These are phyloP conservation scores for Actinomortierella wolfii DNA, from an alignment of 371 early-diverging fungal genomes.

Conservation along the genomic window DNA sequence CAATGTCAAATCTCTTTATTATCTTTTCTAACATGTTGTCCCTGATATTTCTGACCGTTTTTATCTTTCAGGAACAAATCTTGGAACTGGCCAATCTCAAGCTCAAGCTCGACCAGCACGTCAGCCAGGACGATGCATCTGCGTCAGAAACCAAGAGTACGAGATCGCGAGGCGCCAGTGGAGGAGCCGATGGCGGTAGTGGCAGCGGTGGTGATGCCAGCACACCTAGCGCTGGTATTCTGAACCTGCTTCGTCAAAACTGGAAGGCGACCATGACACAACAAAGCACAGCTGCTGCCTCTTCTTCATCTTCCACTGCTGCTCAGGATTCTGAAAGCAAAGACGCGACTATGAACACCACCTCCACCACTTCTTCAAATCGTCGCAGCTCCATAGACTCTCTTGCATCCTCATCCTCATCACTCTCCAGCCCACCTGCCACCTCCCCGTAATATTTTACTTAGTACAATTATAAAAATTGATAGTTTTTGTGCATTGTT, in stretches of 20 bases:
- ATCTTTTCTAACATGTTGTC: not conserved
- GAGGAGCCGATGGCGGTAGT: conserved; percentile 18
- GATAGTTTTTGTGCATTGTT: too few relatives aligned
- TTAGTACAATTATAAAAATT: too few relatives aligned
- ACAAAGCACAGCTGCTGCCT: too few relatives aligned
- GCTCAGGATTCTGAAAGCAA: too few relatives aligned
- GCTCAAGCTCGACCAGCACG: conserved; percentile 75
- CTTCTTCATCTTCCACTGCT: too few relatives aligned
- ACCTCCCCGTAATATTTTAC: too few relatives aligned
- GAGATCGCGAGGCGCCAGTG: not conserved
- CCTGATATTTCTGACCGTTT: not conserved
- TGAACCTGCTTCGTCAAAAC: conserved; percentile 37
- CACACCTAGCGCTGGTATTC: conserved; percentile 40
- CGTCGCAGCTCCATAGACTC: too few relatives aligned
- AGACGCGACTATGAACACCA: too few relatives aligned
- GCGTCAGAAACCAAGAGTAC: not conserved
- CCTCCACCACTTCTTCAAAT: too few relatives aligned
- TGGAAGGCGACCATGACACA: conserved; percentile 15
- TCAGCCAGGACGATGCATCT: conserved; percentile 44
- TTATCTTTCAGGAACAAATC: conserved; percentile 60
- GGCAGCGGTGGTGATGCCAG: conserved; percentile 16
- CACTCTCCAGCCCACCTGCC: too few relatives aligned
- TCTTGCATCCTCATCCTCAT: too few relatives aligned
- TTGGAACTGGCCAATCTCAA: conserved; percentile 70
- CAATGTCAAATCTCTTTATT: too few relatives aligned